These are phyloP conservation scores for Coemansia guatemalensis DNA, from an alignment of 192 early-diverging fungal species.

Conservation along the genomic window DNA sequence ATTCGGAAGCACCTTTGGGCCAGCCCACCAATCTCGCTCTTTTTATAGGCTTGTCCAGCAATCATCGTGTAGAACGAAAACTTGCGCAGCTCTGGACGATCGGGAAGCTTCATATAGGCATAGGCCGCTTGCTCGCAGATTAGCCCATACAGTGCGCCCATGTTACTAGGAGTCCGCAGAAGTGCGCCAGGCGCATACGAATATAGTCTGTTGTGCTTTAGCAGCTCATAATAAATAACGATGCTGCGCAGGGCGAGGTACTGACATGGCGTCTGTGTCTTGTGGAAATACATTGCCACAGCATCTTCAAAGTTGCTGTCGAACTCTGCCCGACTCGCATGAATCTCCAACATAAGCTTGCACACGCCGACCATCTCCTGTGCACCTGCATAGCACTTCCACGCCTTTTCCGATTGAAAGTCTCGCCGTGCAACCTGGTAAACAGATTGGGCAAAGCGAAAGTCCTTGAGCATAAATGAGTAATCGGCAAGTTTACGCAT, in stretches of 20 bases:
- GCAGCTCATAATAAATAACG: slow-evolving; percentile 78
- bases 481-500: slow-evolving; percentile 93
- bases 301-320: slow-evolving; percentile 70
- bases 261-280: slow-evolving; percentile 51
- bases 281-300: slow-evolving; percentile 66
- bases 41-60: slow-evolving; percentile 80
- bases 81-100: slow-evolving; percentile 73
- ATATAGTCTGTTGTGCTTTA: slow-evolving; percentile 68
- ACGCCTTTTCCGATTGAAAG: slow-evolving; percentile 76
- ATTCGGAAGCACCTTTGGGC: slow-evolving; percentile 76
- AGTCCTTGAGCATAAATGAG: slow-evolving; percentile 96
- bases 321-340: slow-evolving; percentile 56
- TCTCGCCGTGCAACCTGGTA: slow-evolving; percentile 91
- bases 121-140: slow-evolving; percentile 90
- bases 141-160: slow-evolving; percentile 70
- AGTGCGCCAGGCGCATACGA: slow-evolving; percentile 68
- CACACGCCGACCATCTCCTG: slow-evolving; percentile 94
- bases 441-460: slow-evolving; percentile 79
- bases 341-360: slow-evolving; percentile 64
- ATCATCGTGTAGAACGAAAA: slow-evolving; percentile 89
- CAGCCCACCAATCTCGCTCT: slow-evolving; percentile 71
- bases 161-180: slow-evolving; percentile 24
- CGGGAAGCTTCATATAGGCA: slow-evolving; percentile 63
- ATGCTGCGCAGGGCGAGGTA: slow-evolving; percentile 73
- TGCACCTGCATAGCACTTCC: slow-evolving; percentile 73